These are phyloP conservation scores for Ogataea angusta DNA, from an alignment of 805 yeast genomes.

Conservation along the genomic window DNA sequence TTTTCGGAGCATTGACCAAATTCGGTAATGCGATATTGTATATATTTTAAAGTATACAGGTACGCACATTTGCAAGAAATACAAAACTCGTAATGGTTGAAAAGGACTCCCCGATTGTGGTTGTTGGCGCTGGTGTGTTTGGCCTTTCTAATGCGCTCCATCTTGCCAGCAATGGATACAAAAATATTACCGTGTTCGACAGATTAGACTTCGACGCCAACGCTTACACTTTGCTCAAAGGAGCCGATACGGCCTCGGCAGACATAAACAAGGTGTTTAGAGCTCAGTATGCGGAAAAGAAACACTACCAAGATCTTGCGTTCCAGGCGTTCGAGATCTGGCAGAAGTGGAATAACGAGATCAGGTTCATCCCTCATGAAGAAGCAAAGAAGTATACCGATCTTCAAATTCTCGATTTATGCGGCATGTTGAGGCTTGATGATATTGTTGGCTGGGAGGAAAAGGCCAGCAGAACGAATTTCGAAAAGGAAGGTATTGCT, in stretches of 20 bases:
- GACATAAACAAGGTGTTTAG: constrained; percentile 40
- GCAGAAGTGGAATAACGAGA: constrained; percentile 27
- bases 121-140: constrained; percentile 55
- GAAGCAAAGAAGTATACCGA: constrained; percentile 25
- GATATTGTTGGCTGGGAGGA: constrained; percentile 28
- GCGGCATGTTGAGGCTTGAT: constrained; percentile 31
- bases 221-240: constrained; percentile 33
- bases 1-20: not conserved
- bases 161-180: constrained; percentile 36
- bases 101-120: constrained; percentile 30
- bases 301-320: constrained; percentile 33
- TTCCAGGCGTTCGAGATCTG: constrained; percentile 26
- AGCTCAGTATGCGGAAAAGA: constrained; percentile 37
- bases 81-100: not conserved
- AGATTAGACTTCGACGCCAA: constrained; percentile 31
- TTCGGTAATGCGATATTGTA: not conserved
- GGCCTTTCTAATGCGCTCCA: constrained; percentile 51
- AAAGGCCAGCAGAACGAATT: constrained; percentile 22
- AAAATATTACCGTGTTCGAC: constrained; percentile 38
- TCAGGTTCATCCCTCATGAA: constrained; percentile 21
- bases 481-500: constrained; percentile 27
- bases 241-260: constrained; percentile 40
- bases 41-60: too few species aligned
- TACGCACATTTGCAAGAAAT: too few species aligned
- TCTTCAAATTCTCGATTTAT: constrained; percentile 26